Evolutionary conservation across 2,329 filamentous ascomycete species (phyloP), one percentile per base, ranked within the genome.

Genomic region (Thielaviopsis punctulata): DNA sequence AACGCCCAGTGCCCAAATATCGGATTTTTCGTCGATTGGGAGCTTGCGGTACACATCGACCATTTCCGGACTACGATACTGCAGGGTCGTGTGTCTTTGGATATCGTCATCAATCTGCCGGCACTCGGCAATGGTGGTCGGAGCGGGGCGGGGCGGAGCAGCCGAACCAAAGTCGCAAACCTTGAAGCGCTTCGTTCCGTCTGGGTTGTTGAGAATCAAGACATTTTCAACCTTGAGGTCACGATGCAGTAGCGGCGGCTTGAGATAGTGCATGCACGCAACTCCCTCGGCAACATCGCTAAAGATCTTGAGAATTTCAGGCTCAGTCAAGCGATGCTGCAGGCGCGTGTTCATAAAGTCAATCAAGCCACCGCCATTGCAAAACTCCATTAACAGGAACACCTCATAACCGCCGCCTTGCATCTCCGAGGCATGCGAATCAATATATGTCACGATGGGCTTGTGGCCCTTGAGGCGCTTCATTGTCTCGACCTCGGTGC

Each of bases 271-370:
- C 92, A 98, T 98, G 65, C 88, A 95, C 25, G 92, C 92, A 45
- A 98, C 88, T 36, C 92, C 92, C 69, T 96, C 90, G 47, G 89
- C 85, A 52, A 95, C 86, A 65, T 98, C 92, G 49, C 84, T 84
- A 68, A 98, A 96, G 67, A 98, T 96, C 70, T 89, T 84, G 60
- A 98, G 72, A 60, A 98, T 95, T 72, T 98, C 92, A 48, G 92
- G 90, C 70, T 98, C 92, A 33, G 90, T 98, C 66, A 98, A 73
- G 49, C 92, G 84, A 65, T 98, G 89, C 68, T 98, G 92, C 61
- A 98, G 71, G 51, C 92, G 80, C 33, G 92, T 98, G 68, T 98
- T 98, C 92, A 98, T 98, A 65, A 96, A 98, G 69, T 98, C 92
- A 64, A 98, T 98, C 64, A 98, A 70, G 33, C 92, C 90, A 58